phyloP scores from a whole-genome alignment of 768 basidiomycete genomes.

The Chalciporus chontae region DNA sequence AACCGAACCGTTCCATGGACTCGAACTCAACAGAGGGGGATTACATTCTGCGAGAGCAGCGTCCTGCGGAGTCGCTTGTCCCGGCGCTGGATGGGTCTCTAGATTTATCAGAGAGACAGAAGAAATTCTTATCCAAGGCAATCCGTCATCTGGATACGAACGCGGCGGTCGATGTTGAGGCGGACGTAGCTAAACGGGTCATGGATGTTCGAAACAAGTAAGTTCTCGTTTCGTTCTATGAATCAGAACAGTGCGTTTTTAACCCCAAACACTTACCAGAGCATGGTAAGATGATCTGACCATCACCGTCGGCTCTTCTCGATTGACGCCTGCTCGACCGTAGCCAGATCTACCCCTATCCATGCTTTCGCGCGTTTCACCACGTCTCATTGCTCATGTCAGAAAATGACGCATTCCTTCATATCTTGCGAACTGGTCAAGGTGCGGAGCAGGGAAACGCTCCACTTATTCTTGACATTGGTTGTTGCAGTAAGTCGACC shows the following conservation, averaged over 20 bases:
- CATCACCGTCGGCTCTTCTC: not conserved
- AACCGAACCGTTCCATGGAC: not conserved
- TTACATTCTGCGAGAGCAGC: conserved; percentile 2
- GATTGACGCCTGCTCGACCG: not conserved
- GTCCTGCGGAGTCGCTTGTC: not conserved
- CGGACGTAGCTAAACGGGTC: not conserved
- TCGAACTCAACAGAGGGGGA: not conserved
- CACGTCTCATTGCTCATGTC: conserved; percentile 1
- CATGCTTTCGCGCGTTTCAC: conserved; percentile 1
- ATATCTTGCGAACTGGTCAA: not conserved
- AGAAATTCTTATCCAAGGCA: conserved; percentile 1
- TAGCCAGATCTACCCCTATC: conserved; percentile 1
- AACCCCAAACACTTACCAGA: not conserved
- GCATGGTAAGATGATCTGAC: not conserved
- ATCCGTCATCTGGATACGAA: not conserved
- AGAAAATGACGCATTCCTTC: not conserved
- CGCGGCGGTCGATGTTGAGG: not conserved
- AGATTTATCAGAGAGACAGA: conserved; percentile 1
- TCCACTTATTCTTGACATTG: conserved; percentile 3
- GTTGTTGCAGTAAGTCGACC: conserved; percentile 6
- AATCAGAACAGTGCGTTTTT: too few relatives aligned
- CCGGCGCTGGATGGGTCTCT: not conserved
- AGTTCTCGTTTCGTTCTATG: not conserved
- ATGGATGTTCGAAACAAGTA: not conserved
- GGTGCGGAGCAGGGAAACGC: not conserved